Evolutionary conservation across 257 asterid species (phyloP).

Genomic region (Nicotiana benthamiana): DNA sequence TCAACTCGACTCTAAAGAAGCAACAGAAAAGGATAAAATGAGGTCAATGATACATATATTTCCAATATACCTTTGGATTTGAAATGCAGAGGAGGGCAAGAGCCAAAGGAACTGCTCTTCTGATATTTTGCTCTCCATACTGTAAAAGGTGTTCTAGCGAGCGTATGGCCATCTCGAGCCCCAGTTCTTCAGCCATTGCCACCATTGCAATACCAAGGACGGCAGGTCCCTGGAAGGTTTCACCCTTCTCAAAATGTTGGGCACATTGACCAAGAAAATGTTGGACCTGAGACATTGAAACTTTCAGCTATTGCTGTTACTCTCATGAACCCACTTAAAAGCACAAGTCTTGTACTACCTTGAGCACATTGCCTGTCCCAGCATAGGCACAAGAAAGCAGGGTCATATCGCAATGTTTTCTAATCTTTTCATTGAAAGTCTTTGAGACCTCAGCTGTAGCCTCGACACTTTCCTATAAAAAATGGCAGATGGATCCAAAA

Average conservation of each 20-base stretch:
- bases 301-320: constrained; percentile 8
- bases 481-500: not conserved
- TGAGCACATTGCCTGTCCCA: constrained; percentile 92
- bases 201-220: constrained; percentile 99
- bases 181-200: constrained; percentile 96
- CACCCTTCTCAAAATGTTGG: constrained; percentile 82
- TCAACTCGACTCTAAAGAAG: not conserved
- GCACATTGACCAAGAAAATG: constrained; percentile 92
- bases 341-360: constrained; percentile 33
- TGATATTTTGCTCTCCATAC: constrained; percentile 86
- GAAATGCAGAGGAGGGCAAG: constrained; percentile 92
- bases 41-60: not conserved
- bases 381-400: constrained; percentile 95
- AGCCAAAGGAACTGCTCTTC: constrained; percentile 91
- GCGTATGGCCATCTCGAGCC: constrained; percentile 94
- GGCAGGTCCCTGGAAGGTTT: constrained; percentile 84
- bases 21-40: not conserved
- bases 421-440: constrained; percentile 73
- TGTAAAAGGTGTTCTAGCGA: constrained; percentile 92
- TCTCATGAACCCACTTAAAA: not conserved
- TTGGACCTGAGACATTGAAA: constrained; percentile 60
- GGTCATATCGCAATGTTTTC: constrained; percentile 81
- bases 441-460: constrained; percentile 86
- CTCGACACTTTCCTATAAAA: constrained; percentile 71
- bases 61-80: constrained; percentile 64